A percentile compares a stretch with the other conserved stretches of the same genome.
phyloP scores from a whole-genome alignment of 2,329 filamentous ascomycete species.

The Fusarium sp. region DNA sequence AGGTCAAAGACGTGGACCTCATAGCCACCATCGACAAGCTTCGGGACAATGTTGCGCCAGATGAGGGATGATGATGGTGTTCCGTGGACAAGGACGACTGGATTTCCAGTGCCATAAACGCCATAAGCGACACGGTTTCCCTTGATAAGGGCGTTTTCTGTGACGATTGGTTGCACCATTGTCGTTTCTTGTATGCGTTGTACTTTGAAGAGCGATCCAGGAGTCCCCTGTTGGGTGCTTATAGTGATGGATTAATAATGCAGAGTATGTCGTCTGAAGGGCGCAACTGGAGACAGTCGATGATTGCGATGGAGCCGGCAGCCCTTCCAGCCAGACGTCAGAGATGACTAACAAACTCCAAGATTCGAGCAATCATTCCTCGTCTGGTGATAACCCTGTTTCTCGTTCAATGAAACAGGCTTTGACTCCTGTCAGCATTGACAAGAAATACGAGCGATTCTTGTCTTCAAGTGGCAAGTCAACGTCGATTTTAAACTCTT shows the following conservation, averaged over 20 bases:
- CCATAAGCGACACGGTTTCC: constrained; percentile 46
- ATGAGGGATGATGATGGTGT: constrained; percentile 52
- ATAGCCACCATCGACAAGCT: constrained; percentile 37
- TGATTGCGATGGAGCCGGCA: neutral
- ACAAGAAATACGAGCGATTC: constrained; percentile 62
- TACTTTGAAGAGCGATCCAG: rapidly evolving
- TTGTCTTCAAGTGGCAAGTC: constrained; percentile 53
- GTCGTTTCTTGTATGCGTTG: neutral
- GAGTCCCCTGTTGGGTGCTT: neutral
- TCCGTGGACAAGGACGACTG: constrained; percentile 49
- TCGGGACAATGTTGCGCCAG: constrained; percentile 48
- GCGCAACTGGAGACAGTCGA: constrained; percentile 3
- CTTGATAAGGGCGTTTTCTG: constrained; percentile 44
- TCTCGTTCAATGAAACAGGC: constrained; percentile 51
- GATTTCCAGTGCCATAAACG: constrained; percentile 42
- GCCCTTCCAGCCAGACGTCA: neutral
- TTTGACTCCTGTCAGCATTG: constrained; percentile 62
- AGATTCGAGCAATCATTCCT: rapidly evolving
- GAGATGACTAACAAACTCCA: neutral
- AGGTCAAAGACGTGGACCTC: constrained; percentile 48
- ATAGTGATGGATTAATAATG: constrained; percentile 32
- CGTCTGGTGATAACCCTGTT: rapidly evolving
- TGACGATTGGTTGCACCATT: constrained; percentile 41
- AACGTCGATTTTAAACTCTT: constrained; percentile 59
- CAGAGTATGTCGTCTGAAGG: constrained; percentile 31